A percentile compares a stretch with the other conserved stretches of the same genome.
phyloP scores from a whole-genome alignment of 177 flowering plant genomes.

The Vitis hybrid region DNA sequence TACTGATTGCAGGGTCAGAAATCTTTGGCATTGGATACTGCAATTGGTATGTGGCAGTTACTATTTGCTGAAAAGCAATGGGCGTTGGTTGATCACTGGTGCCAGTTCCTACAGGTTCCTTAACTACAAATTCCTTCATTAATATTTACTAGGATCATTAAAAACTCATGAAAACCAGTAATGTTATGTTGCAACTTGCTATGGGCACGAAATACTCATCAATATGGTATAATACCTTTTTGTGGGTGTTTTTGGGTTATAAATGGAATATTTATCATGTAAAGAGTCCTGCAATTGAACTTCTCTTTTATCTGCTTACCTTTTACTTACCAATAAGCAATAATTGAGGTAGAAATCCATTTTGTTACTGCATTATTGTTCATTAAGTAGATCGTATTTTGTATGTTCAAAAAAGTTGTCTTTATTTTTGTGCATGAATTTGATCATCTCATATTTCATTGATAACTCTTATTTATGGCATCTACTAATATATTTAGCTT shows the following conservation, averaged over 20 bases:
- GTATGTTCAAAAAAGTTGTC: neutral
- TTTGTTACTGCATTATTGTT: too few species aligned
- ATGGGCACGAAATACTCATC: too few species aligned
- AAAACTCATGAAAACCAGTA: neutral
- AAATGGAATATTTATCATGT: too few species aligned
- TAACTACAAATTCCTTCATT: neutral
- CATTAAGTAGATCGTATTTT: neutral
- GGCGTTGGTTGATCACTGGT: conserved; percentile 97
- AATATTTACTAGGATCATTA: neutral
- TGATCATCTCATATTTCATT: neutral
- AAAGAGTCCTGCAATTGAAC: too few species aligned
- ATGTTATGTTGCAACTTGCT: too few species aligned
- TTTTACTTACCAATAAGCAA: too few species aligned
- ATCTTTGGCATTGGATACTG: conserved; percentile 96
- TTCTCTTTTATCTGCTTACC: too few species aligned
- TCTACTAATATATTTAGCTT: neutral
- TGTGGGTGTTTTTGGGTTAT: too few species aligned
- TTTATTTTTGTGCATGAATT: neutral
- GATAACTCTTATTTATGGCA: neutral
- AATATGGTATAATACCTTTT: too few species aligned
- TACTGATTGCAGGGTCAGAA: conserved; percentile 79
- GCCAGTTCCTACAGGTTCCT: conserved; percentile 90
- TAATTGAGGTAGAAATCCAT: too few species aligned
- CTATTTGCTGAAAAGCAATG: conserved; percentile 98
- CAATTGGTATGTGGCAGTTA: conserved; percentile 99